phyloP scores from a whole-genome alignment of 2,329 filamentous ascomycete species.

The Colletotrichum noveboracense region DNA sequence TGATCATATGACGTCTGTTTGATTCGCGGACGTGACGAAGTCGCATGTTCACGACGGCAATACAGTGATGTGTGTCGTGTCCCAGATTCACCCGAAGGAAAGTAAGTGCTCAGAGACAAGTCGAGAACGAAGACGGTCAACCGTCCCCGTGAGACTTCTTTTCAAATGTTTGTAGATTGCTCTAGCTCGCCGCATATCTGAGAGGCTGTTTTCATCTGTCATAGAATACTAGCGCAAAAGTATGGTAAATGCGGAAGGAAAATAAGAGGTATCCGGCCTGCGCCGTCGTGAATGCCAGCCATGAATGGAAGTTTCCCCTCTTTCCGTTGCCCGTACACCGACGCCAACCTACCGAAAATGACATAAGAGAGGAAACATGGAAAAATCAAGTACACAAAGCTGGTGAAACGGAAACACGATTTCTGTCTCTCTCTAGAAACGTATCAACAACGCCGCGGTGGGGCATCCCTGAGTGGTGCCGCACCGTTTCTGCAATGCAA shows the following conservation, averaged over 20 bases:
- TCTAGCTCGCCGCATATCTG: background rate
- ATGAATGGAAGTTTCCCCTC: background rate
- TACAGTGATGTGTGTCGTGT: background rate
- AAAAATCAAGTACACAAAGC: background rate
- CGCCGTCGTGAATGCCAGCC: conserved; percentile 18
- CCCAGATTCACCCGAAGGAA: background rate
- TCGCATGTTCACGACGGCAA: background rate
- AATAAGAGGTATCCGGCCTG: conserved; percentile 2
- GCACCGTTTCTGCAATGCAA: conserved; percentile 7
- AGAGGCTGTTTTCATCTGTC: background rate
- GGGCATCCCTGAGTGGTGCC: background rate
- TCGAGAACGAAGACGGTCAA: background rate
- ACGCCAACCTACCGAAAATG: background rate
- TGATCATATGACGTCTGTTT: background rate
- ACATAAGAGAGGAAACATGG: background rate
- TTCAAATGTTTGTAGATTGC: background rate
- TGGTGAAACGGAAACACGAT: background rate
- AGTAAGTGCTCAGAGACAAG: background rate
- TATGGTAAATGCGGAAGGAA: background rate
- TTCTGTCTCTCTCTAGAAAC: background rate
- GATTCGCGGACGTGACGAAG: background rate
- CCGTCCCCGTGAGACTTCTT: background rate
- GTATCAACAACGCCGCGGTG: background rate
- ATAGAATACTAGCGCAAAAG: background rate
- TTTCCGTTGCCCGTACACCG: conserved; percentile 11